Percentiles rank a stretch among this genome's conserved stretches.
Evolutionary conservation across 768 basidiomycete genomes (phyloP).

Genomic region (Russula brevipes): DNA sequence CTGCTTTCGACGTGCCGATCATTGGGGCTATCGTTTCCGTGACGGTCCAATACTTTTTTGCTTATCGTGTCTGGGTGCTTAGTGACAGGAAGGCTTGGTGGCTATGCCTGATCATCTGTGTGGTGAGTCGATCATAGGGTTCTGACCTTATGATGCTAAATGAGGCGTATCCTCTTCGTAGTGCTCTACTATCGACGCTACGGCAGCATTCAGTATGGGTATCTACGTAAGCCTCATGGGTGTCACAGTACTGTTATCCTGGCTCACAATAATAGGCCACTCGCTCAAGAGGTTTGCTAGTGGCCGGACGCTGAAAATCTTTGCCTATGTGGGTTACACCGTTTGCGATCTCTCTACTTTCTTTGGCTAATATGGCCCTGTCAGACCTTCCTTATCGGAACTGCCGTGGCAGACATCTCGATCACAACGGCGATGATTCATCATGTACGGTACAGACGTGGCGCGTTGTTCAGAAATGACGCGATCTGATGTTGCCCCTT

Average conservation of each 20-base stretch:
- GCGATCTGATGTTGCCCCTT: neutral
- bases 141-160: neutral
- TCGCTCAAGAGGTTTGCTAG: neutral
- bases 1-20: slow-evolving; percentile 1
- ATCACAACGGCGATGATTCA: slow-evolving; percentile 1
- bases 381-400: slow-evolving; percentile 4
- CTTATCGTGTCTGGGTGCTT: slow-evolving; percentile 17
- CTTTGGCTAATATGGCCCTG: neutral
- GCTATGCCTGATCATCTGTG: slow-evolving; percentile 3
- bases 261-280: neutral
- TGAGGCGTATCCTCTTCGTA: neutral
- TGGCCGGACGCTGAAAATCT: neutral
- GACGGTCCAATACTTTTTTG: slow-evolving; percentile 17
- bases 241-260: neutral
- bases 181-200: neutral
- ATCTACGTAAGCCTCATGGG: neutral
- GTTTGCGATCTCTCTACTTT: neutral
- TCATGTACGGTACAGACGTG: slow-evolving; percentile 5
- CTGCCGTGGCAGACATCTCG: neutral
- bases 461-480: no score
- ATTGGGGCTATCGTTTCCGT: slow-evolving; percentile 3
- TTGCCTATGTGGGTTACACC: neutral
- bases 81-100: neutral
- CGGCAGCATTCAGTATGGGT: neutral
- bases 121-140: neutral